Evolutionary conservation across 192 early-diverging fungal species (phyloP), one percentile per base, ranked within the genome.

Genomic region (Entomortierella parvispora): DNA sequence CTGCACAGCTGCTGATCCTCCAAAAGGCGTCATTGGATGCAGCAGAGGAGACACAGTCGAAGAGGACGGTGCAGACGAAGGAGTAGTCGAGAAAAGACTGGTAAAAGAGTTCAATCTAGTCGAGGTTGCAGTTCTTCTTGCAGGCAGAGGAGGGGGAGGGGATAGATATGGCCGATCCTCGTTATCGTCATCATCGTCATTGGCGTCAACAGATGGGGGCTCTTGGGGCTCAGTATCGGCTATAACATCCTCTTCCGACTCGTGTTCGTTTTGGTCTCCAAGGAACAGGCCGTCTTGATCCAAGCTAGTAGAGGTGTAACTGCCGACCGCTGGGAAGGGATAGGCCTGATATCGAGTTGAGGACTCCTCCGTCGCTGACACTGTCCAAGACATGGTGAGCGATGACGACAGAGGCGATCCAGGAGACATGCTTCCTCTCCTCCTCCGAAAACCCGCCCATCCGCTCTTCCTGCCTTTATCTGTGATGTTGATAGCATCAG

Each of bases 261-360:
- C 20, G 26, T 18, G 31, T 53, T 31, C 52, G 26, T 4, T 37
- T 48, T n/a, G 34, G 4, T 40, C 5, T 5, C 47, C 18, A 23
- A 12, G 22, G 18, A 12, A 6, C 9, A 20, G 8, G 47, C 8
- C 18, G 18, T 23, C 47, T 49, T 6, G 47, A 23, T 49, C 28
- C 12, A 49, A 28, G 58, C 29, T 15, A 32, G n/a, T 9, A 29
- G 33, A 5, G 58, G 49, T 0, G 58, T 28, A 3, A 22, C 3
- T 15, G 40, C 32, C 32, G 40, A 49, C 40, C 17, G 25, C 43
- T 28, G 67, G 67, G 37, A 68, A 68, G 23, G 65, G 65, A 32
- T 68, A 68, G 49, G 17, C 61, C 3, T 49, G 10, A 22, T 28
- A 12, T 37, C 5, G 12, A 20, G 45, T 25, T 42, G n/a, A 14